Base-by-base conservation (phyloP, 2,329 filamentous ascomycete species). In the Berkeleyomyces rouxiae region DNA sequence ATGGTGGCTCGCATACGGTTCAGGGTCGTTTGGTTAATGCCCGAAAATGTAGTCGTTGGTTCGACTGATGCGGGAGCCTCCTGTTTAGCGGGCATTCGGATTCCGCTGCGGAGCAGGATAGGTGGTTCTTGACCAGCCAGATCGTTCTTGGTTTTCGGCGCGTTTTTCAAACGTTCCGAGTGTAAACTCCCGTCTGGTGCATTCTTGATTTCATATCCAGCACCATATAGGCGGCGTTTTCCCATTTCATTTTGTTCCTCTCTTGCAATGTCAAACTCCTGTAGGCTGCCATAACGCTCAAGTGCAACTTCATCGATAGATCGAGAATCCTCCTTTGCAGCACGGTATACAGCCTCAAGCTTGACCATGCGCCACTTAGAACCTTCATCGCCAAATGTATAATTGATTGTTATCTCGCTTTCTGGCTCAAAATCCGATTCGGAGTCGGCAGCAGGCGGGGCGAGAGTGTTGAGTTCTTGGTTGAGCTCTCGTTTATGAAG, bases 281-380 rank as follows among this genome's bases (percentile, higher is more conserved):
- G 81, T 13, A 99, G 70, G 67, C 83, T 84, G 1, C 91, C 92
- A 70, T 87, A 96, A 10, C 89, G 81, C 68, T 96, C 87, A 44
- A 87, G 68, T 0, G 91, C 93, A 58, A 97, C 77, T 0, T 95
- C 88, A 5, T 97, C 92, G 0, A 95, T 78, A 0, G 82, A 69
- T n/a, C 79, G 79, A 0, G 84, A 85, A 0, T 78, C 84, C 68
- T 93, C 85, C 67, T 95, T 80, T 0, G 90, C 89, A 61, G 85
- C 81, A 36, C 82, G 81, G 72, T 95, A 96, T 1, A 96, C 88
- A 9, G 84, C 87, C 67, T 87, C 90, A 40, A 99, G 81, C 72
- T 91, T 96, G 4, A 87, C 95, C 91, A 99, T 96, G 59, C 95
- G 85, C 93, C 95, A 99, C 68, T 90, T 83, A 11, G 91, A 92